Evolutionary conservation across 306 rosid species (phyloP).

Genomic region (Rosa lucieae): DNA sequence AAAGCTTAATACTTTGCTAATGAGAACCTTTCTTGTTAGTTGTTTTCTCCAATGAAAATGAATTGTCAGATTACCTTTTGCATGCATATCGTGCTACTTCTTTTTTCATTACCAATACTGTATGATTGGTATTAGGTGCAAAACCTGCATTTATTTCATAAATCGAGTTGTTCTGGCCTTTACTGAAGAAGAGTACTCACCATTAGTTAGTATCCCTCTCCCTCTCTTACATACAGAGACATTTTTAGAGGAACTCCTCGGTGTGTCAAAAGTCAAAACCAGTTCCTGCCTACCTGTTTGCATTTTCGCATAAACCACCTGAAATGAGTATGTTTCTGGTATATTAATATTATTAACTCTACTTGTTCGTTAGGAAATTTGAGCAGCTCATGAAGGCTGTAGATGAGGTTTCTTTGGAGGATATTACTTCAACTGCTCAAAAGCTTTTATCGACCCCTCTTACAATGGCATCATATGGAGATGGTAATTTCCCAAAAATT

Average conservation of each 20-base stretch:
- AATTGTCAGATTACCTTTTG: background rate
- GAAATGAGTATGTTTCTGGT: background rate
- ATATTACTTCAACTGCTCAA: conserved; percentile 62
- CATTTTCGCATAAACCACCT: background rate
- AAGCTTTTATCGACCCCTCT: conserved; percentile 89
- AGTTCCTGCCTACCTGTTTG: background rate
- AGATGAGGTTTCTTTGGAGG: conserved; percentile 65
- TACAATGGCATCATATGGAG: conserved; percentile 92
- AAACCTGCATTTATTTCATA: background rate
- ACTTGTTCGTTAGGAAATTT: conserved; percentile 54
- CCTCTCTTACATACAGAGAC: background rate
- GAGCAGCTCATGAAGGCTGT: conserved; percentile 76
- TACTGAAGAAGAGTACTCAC: background rate
- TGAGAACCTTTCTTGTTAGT: conserved; percentile 1
- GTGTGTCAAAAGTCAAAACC: background rate
- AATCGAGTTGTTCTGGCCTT: conserved; percentile 6
- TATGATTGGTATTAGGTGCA: background rate
- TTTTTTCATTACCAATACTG: background rate
- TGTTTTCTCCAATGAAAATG: background rate
- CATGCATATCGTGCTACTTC: background rate
- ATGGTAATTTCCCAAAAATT: conserved; percentile 43
- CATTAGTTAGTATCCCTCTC: too few species aligned
- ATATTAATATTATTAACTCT: background rate
- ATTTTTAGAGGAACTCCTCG: background rate
- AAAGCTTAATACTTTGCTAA: background rate